phyloP scores from a whole-genome alignment of 2,329 filamentous ascomycete genomes.

The Sclerotinia glacialis region DNA sequence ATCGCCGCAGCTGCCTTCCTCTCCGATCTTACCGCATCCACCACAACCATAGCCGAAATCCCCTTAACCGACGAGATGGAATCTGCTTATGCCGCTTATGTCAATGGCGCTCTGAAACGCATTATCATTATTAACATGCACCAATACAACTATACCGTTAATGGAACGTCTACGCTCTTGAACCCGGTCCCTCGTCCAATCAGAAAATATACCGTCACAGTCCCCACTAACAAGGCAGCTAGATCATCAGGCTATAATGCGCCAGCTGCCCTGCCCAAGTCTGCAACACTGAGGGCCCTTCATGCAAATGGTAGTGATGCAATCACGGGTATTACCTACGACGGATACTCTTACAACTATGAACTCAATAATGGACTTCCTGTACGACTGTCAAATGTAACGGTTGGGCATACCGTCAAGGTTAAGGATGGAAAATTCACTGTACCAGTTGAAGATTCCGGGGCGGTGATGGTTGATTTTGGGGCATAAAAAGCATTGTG shows the following conservation, averaged over 20 bases:
- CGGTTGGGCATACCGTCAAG: conserved; percentile 47
- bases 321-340: conserved; percentile 58
- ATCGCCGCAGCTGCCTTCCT: conserved; percentile 57
- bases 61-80: conserved; percentile 42
- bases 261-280: conserved; percentile 23
- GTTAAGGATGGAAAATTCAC: conserved; percentile 42
- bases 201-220: conserved; percentile 45
- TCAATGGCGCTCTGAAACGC: conserved; percentile 44
- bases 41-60: conserved; percentile 50
- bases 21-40: conserved; percentile 41
- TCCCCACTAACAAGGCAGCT: conserved; percentile 32
- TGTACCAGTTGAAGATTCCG: conserved; percentile 45
- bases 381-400: conserved; percentile 54
- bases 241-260: neutral
- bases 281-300: conserved; percentile 48
- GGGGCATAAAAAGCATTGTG: neutral
- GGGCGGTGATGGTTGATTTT: conserved; percentile 38
- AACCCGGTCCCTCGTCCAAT: conserved; percentile 38
- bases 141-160: conserved; percentile 57
- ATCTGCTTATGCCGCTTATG: conserved; percentile 57
- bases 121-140: conserved; percentile 57
- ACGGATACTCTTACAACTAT: conserved; percentile 60
- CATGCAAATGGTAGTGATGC: conserved; percentile 63
- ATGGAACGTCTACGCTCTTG: conserved; percentile 39
- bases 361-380: conserved; percentile 55